Base-by-base conservation (phyloP, 2,329 filamentous ascomycete genomes). In the Fusarium veterinarium region DNA sequence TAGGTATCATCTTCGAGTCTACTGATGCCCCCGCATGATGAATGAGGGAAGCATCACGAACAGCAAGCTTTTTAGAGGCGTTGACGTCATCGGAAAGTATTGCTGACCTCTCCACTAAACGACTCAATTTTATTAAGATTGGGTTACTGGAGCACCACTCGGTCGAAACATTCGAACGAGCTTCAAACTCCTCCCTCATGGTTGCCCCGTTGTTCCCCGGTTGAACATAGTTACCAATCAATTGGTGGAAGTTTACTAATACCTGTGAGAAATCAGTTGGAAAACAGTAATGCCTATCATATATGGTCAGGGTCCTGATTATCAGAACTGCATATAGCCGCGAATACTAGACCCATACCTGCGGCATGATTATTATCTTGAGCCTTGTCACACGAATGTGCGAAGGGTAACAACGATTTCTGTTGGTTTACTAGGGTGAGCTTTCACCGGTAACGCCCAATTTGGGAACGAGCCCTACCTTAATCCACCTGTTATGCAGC, bases 81-180 rank as follows among this genome's bases (percentile, higher is more conserved):
- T 76, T 76, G 67, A 76, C 74, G 72, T 76, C 74, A 76, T 76
- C 46, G 19, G 19, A 30, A 25, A 48, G 28, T 33, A 48, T 64
- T 48, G 45, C 37, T 42, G 17, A 25, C 19, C 17, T 51, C 16
- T 48, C 35, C 37, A 19, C 44, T 19, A 41, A 41, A 42, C 31
- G 28, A 19, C 33, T 45, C 33, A 33, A 46, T 64, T 46, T 57
- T 14, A 42, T 31, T 41, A 31, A 53, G 51, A 59, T 59, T 63
- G 44, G 31, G 33, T 23, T 23, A 13, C 17, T 33, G 20, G 33
- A 45, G 25, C 23, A 64, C 23, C 28, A 31, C 20, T 40, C 49
- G n/a, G 30, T 30, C 41, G 25, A 48, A 37, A 9, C 25, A 19
- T 40, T 41, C 19, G 28, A 30, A 35, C 31, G 35, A 33, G 37